Evolutionary conservation across 129 eudicot species (phyloP), one percentile per base, ranked within the genome.

Genomic region (Arctium lappa): DNA sequence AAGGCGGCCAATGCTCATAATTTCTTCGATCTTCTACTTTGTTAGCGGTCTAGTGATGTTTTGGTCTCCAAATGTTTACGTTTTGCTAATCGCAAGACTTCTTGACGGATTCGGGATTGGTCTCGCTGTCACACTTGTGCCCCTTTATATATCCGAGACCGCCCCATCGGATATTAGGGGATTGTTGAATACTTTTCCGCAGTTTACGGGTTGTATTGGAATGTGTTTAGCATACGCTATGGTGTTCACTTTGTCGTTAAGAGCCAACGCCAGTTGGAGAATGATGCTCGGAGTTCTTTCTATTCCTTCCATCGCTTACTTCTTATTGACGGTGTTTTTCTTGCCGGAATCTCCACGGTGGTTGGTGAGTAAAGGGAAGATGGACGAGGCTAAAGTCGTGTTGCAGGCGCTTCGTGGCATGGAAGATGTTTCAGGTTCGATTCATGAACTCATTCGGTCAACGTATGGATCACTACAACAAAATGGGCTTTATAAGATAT

Each of bases 321-420:
- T 96, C 81, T 38, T 79, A 33, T 66, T 89, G 82, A 87, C 91
- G 5, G 89, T 89, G 75, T 90, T 86, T 80, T 96, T 76, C 89
- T 83, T 96, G 76, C 99, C 99, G 12, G 99, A 96, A 87, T 96
- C 99, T 75, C 99, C 99, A 3, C 85, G 99, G 63, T 96, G 99
- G 99, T 93, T 96, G 63, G 99, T 93, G n/a, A 93, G 99, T 82
- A 91, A 96, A 88, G 98, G 99, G 75, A 86, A 79, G 86, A 96
- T 91, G 99, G 85, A 74, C 16, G 98, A 93, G 89, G 98, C 98
- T 63, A 91, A 87, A 84, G 72, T 31, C 38, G 97, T 96, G 73
- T 76, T 96, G 44, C 98, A 91, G 56, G 83, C 81, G 78, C 81
- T 96, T 63, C 98, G 97, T 56, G 97, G 99, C 71, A 87, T 88